phyloP scores from a whole-genome alignment of 306 rosid genomes.

The Vigna trinervia region DNA sequence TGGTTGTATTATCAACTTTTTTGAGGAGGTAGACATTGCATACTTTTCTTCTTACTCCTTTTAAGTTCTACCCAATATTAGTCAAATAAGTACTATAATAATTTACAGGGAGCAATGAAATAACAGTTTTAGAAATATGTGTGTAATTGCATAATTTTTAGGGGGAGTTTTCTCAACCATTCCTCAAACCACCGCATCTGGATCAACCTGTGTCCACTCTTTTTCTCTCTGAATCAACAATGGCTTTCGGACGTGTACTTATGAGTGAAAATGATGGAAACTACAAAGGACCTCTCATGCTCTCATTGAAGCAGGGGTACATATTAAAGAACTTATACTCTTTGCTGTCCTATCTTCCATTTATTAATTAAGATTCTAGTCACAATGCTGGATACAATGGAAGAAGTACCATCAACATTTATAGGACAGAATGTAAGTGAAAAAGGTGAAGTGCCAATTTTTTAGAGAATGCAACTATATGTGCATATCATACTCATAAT shows the following conservation, averaged over 20 bases:
- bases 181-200: conserved; percentile 97
- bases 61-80: conserved; percentile 41
- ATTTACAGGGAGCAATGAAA: conserved; percentile 40
- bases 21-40: conserved; percentile 82
- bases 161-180: conserved; percentile 98
- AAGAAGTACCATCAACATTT: conserved; percentile 54
- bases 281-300: conserved; percentile 95
- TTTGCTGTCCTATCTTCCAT: conserved; percentile 44
- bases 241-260: conserved; percentile 95
- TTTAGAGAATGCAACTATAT: conserved; percentile 47
- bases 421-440: conserved; percentile 52
- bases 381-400: conserved; percentile 55
- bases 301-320: conserved; percentile 89
- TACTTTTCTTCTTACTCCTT: conserved; percentile 40
- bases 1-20: conserved; percentile 89
- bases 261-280: conserved; percentile 86
- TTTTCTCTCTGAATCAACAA: conserved; percentile 85
- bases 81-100: conserved; percentile 30
- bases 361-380: conserved; percentile 48
- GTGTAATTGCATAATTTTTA: conserved; percentile 38
- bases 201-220: conserved; percentile 95
- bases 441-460: conserved; percentile 46
- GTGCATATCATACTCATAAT: conserved; percentile 31
- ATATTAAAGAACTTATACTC: conserved; percentile 48
- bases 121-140: conserved; percentile 18